Base-by-base conservation (phyloP, 2,329 filamentous ascomycete genomes). In the Macroventuria anomochaeta region DNA sequence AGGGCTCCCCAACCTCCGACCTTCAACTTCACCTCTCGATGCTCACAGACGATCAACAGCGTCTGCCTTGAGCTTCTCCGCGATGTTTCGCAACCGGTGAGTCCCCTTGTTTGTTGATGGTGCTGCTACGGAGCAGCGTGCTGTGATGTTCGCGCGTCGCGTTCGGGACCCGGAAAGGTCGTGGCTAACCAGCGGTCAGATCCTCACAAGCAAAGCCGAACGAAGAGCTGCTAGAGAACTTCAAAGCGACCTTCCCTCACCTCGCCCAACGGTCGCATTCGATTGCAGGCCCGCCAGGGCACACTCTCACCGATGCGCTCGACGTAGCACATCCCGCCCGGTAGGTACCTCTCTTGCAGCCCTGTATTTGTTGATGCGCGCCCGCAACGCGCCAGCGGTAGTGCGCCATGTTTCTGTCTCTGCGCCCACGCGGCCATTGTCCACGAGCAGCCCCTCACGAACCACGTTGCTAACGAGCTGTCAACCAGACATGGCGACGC, bases 191-290 rank as follows among this genome's bases (percentile, higher is more conserved):
- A 51, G 49, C 55, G 42, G 47, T 39, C 63, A 90, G 88, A 77
- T 90, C 85, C 69, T 91, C 85, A 75, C 87, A 89, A 50, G 90
- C 92, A 76, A 96, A 96, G 80, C 92, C 92, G 50, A 87, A 86
- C 74, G 89, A 93, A 71, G 90, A 93, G 68, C 83, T 96, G 70
- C 87, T 95, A 73, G 87, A 87, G 76, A 87, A 86, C 74, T 96
- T 96, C 78, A 90, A 90, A 74, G 85, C 90, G 68, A 87, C 85
- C 63, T 96, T 96, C 69, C 89, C 91, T 39, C 86, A 93, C 66
- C 80, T 96, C 41, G 63, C 67, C 12, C 61, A 68, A 62, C 69
- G 75, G 38, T 67, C 83, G 46, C 80, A 82, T 53, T 79, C 79
- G 29, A 25, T 73, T 32, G 64, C 61, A 23, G 67, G 63, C 44